These are phyloP conservation scores for Suhomyces terraborum DNA, from an alignment of 1,139 yeast species.

Conservation along the genomic window DNA sequence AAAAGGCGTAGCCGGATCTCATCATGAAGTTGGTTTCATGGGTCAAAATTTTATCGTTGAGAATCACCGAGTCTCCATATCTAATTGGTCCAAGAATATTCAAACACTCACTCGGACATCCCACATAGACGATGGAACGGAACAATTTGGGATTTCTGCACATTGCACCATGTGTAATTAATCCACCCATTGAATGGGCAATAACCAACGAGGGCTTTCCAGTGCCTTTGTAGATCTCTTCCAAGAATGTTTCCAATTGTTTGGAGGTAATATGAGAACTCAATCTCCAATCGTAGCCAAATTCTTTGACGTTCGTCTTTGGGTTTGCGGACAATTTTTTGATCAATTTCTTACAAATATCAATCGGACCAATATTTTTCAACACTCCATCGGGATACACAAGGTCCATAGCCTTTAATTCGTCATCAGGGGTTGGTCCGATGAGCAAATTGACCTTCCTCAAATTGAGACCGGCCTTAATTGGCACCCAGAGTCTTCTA, in stretches of 20 bases:
- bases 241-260: constrained; percentile 51
- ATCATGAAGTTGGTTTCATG: constrained; percentile 84
- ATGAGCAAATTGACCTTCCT: constrained; percentile 66
- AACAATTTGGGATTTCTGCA: constrained; percentile 66
- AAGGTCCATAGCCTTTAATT: constrained; percentile 47
- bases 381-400: constrained; percentile 78
- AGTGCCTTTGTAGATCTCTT: constrained; percentile 38
- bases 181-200: constrained; percentile 94
- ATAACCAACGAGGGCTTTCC: constrained; percentile 66
- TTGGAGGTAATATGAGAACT: constrained; percentile 56
- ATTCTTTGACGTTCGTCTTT: constrained; percentile 65
- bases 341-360: constrained; percentile 65
- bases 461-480: constrained; percentile 80
- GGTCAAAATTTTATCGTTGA: constrained; percentile 73
- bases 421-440: constrained; percentile 73
- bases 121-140: constrained; percentile 76
- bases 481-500: constrained; percentile 81
- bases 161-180: constrained; percentile 78
- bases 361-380: constrained; percentile 85
- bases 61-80: constrained; percentile 75
- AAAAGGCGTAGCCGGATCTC: constrained; percentile 78
- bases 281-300: constrained; percentile 91
- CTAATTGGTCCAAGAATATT: constrained; percentile 85
- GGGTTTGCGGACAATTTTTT: constrained; percentile 58
- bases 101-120: constrained; percentile 82